phyloP scores from a whole-genome alignment of 352 stramenopile species.

The Phytopythium mirpurense region DNA sequence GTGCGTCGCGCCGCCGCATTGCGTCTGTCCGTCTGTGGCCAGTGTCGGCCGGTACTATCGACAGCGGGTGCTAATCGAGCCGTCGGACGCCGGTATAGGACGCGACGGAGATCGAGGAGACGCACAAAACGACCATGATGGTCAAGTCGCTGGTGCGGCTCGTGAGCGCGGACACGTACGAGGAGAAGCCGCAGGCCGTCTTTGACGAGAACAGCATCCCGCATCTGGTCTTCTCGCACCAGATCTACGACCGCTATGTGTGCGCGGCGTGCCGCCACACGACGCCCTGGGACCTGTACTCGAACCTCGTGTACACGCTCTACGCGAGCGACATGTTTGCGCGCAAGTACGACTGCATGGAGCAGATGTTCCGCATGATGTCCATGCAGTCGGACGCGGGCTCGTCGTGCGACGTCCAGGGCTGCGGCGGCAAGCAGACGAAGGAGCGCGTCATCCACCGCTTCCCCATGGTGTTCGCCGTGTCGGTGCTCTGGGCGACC shows the following conservation, averaged over 20 bases:
- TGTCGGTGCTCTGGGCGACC: constrained; percentile 79
- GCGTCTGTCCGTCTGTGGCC: too few relatives aligned
- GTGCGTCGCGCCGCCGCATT: constrained; percentile 14
- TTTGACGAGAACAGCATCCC: constrained; percentile 86
- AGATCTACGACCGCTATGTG: constrained; percentile 83
- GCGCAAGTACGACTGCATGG: constrained; percentile 59
- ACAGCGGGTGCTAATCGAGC: too few relatives aligned
- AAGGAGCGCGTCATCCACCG: constrained; percentile 81
- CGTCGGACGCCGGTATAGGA: too few relatives aligned
- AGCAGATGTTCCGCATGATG: constrained; percentile 60
- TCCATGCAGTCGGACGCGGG: constrained; percentile 53
- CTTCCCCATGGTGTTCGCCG: constrained; percentile 83
- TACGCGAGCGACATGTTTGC: constrained; percentile 72
- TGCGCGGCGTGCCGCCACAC: constrained; percentile 56
- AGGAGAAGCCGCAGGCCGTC: constrained; percentile 58
- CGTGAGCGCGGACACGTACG: constrained; percentile 56
- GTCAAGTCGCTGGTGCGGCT: constrained; percentile 66
- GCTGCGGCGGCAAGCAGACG: constrained; percentile 50
- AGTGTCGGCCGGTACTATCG: too few relatives aligned
- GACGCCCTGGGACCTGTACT: constrained; percentile 74
- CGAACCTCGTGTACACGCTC: constrained; percentile 78
- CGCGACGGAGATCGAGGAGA: constrained; percentile 64
- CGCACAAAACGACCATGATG: constrained; percentile 68
- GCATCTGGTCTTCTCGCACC: constrained; percentile 82
- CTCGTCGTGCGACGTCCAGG: constrained; percentile 44